Percentiles rank a stretch among this genome's conserved stretches.
Conservation (phyloP, 306 rosid species). For the Inga laurina region DNA sequence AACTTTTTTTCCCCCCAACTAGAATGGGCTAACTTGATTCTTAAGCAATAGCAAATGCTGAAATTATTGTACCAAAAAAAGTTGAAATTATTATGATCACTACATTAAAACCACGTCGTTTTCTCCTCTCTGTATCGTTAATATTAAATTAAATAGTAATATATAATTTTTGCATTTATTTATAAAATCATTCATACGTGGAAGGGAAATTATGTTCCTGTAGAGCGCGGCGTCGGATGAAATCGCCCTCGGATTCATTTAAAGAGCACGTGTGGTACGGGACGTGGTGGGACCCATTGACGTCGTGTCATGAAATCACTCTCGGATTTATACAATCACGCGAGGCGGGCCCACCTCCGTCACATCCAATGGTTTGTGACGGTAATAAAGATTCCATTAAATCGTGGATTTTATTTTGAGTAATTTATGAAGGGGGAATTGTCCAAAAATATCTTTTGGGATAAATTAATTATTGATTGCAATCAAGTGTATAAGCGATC, state of each 20-base stretch:
- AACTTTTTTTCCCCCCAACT: too few species aligned
- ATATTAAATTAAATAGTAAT: neutral
- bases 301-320: slow-evolving; percentile 29
- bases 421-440: neutral
- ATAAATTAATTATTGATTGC: too few species aligned
- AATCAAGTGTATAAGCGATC: too few species aligned
- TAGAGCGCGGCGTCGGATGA: neutral
- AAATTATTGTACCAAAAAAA: neutral
- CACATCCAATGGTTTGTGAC: neutral
- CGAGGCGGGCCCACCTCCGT: neutral
- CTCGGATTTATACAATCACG: neutral
- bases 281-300: neutral
- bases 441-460: too few species aligned
- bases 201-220: neutral
- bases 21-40: slow-evolving; percentile 33
- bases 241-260: too few species aligned
- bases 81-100: neutral
- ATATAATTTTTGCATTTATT: neutral
- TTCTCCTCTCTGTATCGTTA: neutral
- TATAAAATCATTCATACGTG: too few species aligned
- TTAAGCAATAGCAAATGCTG: slow-evolving; percentile 33
- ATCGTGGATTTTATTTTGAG: slow-evolving; percentile 10
- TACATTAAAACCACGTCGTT: slow-evolving; percentile 21
- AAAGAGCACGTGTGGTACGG: neutral
- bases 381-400: neutral